A percentile compares a stretch with the other conserved stretches of the same genome.
Conservation (phyloP, 305 asterid genomes). For the Striga hermonthica region DNA sequence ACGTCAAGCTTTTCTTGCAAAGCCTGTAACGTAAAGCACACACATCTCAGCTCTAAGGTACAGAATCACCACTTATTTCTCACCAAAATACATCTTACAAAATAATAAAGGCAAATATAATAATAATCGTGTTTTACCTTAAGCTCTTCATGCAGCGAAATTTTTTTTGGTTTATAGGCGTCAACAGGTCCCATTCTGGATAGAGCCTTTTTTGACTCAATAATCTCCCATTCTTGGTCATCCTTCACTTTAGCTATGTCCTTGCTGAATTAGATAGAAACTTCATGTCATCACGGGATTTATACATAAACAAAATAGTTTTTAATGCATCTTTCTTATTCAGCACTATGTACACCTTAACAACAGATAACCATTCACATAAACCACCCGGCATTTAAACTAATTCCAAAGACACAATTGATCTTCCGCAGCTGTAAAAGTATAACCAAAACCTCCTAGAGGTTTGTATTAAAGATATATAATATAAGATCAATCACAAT, state of each 20-base stretch:
- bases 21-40: constrained; percentile 45
- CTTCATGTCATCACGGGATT: constrained; percentile 11
- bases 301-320: neutral
- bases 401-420: no score
- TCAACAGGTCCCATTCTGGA: constrained; percentile 76
- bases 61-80: constrained; percentile 1
- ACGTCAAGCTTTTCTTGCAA: constrained; percentile 75
- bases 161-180: constrained; percentile 77
- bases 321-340: no score
- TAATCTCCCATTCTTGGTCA: constrained; percentile 90
- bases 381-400: no score
- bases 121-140: constrained; percentile 44
- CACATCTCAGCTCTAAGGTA: no score
- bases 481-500: neutral
- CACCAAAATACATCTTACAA: neutral
- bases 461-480: no score
- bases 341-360: no score
- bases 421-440: no score
- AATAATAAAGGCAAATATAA: neutral
- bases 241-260: constrained; percentile 88
- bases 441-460: no score
- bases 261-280: constrained; percentile 57
- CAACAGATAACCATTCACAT: no score
- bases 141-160: constrained; percentile 79
- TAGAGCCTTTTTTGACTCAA: constrained; percentile 72